Percentiles rank a stretch among this genome's conserved stretches.
Evolutionary conservation across 1,284 basidiomycete genomes (phyloP).

Genomic region (Trichosporon asahii): DNA sequence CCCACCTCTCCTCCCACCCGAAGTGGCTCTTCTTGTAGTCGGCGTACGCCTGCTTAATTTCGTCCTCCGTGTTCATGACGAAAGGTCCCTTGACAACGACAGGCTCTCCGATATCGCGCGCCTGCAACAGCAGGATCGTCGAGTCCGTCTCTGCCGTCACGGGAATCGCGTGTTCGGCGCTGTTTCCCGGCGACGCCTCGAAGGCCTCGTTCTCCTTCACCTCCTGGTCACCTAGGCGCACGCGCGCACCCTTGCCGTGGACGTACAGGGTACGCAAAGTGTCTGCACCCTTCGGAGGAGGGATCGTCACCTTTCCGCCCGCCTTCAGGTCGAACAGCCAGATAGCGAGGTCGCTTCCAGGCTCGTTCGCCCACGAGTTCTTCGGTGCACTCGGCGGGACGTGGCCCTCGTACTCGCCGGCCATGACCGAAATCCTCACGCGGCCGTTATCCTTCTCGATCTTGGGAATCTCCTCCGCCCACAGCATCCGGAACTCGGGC

Average conservation of each 20-base stretch:
- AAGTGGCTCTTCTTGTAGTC: constrained; percentile 23
- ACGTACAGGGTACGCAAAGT: constrained; percentile 23
- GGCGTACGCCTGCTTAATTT: constrained; percentile 18
- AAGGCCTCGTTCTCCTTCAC: constrained; percentile 18
- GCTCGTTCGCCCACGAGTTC: constrained; percentile 19
- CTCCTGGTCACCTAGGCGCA: background rate
- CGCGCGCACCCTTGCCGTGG: constrained; percentile 10
- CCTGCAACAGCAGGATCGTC: constrained; percentile 24
- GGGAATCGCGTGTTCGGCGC: background rate
- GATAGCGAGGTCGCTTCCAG: constrained; percentile 20
- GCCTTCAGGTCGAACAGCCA: constrained; percentile 23
- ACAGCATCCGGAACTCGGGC: constrained; percentile 23
- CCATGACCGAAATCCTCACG: constrained; percentile 17
- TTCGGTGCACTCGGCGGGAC: constrained; percentile 14
- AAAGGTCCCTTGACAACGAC: constrained; percentile 23
- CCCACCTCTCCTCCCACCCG: constrained; percentile 18
- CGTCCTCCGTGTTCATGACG: constrained; percentile 24
- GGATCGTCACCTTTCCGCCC: constrained; percentile 17
- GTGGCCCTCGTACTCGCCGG: constrained; percentile 20
- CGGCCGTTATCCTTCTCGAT: constrained; percentile 15
- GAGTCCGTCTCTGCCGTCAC: background rate
- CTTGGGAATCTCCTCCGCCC: constrained; percentile 18
- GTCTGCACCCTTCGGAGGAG: constrained; percentile 11
- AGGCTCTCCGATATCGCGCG: constrained; percentile 21
- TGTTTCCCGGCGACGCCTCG: constrained; percentile 8